Conservation (phyloP, 495 filamentous ascomycete genomes). For the Penicillium angulare region DNA sequence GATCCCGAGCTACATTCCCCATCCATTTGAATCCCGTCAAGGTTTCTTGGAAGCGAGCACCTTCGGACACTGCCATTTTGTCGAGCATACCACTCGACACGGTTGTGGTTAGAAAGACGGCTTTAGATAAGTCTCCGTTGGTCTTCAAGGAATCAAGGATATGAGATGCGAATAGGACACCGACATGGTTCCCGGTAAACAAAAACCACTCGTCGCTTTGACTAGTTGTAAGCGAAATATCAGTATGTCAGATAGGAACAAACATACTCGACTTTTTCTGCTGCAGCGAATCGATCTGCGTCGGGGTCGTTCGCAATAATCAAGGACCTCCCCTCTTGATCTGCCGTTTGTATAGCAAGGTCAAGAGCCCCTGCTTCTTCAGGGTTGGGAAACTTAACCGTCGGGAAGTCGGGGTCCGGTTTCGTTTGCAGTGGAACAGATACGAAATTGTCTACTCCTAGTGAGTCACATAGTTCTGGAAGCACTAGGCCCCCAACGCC, state of each 20-base stretch:
- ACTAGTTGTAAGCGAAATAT: conserved; percentile 9
- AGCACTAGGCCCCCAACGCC: conserved; percentile 60
- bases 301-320: conserved; percentile 71
- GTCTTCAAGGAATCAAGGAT: conserved; percentile 46
- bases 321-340: conserved; percentile 44
- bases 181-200: conserved; percentile 70
- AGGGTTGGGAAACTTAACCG: conserved; percentile 69
- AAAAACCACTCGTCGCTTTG: conserved; percentile 58
- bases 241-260: not conserved
- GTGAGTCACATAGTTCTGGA: conserved; percentile 37
- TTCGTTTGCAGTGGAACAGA: conserved; percentile 50
- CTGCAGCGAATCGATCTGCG: conserved; percentile 69
- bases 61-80: conserved; percentile 54
- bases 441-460: conserved; percentile 45
- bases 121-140: conserved; percentile 27
- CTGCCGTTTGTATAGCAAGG: conserved; percentile 57
- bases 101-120: conserved; percentile 59
- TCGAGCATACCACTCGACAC: conserved; percentile 67
- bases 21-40: conserved; percentile 80
- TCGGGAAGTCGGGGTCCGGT: conserved; percentile 69
- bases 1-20: conserved; percentile 45
- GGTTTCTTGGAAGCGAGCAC: conserved; percentile 60
- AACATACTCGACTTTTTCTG: conserved; percentile 54
- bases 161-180: conserved; percentile 60
- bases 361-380: conserved; percentile 70